These are phyloP conservation scores for Breviolum minutum DNA, from an alignment of 73 alveolate species.

Conservation along the genomic window DNA sequence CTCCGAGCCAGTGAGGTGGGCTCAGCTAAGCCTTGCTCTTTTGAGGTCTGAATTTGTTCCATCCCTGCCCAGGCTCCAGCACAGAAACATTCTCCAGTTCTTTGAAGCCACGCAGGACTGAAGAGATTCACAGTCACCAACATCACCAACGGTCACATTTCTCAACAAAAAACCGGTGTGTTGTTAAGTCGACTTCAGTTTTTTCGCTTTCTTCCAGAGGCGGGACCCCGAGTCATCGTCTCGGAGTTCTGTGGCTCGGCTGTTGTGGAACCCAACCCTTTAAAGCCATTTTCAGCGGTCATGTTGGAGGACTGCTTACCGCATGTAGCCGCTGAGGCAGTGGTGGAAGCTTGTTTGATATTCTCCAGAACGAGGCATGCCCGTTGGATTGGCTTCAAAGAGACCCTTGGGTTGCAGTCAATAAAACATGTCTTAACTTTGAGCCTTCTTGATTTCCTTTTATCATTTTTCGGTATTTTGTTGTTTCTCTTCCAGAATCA, in stretches of 20 bases:
- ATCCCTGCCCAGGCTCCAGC: background rate
- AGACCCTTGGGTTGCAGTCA: background rate
- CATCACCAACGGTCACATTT: too few relatives aligned
- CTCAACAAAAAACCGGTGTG: background rate
- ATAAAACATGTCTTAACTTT: too few relatives aligned
- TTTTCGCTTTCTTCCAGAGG: background rate
- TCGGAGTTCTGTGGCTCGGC: constrained; percentile 29
- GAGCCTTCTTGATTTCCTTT: background rate
- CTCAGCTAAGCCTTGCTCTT: background rate
- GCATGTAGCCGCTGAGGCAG: background rate
- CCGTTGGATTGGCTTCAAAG: constrained; percentile 21
- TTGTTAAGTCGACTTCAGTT: background rate
- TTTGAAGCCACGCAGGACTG: constrained; percentile 26
- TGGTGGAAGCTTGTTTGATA: constrained; percentile 41
- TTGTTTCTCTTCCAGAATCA: background rate
- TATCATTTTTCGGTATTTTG: background rate
- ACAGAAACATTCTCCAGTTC: constrained; percentile 26
- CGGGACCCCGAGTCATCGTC: constrained; percentile 45
- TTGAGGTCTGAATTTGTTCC: background rate
- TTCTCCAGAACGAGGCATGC: constrained; percentile 10
- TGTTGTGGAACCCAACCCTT: background rate
- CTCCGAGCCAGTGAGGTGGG: background rate
- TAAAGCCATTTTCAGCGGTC: too few relatives aligned
- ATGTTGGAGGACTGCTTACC: too few relatives aligned
- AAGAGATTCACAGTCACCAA: too few relatives aligned